Evolutionary conservation across 768 basidiomycete species (phyloP).

Genomic region (Hericium erinaceus): DNA sequence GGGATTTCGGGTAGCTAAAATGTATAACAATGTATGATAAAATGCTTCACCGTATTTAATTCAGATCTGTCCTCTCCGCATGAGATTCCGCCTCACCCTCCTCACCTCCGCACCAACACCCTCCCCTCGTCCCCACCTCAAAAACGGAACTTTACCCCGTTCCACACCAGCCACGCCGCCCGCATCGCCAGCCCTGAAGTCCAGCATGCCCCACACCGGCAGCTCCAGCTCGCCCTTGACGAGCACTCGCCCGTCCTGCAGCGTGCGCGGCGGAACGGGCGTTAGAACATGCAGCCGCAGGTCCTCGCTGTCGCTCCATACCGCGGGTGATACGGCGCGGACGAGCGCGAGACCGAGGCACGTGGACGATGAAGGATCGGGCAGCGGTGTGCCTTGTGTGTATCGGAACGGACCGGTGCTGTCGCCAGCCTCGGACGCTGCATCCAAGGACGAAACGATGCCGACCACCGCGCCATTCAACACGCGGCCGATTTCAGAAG

Average conservation of each 20-base stretch:
- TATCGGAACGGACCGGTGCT: slow-evolving; percentile 37
- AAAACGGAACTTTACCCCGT: slow-evolving; percentile 57
- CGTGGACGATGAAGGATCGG: slow-evolving; percentile 48
- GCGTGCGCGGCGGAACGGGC: slow-evolving; percentile 45
- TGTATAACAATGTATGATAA: too few relatives aligned
- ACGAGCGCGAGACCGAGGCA: slow-evolving; percentile 77
- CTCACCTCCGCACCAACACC: slow-evolving; percentile 67
- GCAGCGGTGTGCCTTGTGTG: slow-evolving; percentile 41
- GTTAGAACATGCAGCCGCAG: slow-evolving; percentile 70
- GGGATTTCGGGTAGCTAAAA: too few relatives aligned
- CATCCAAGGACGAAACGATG: slow-evolving; percentile 43
- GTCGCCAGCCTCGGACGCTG: slow-evolving; percentile 14
- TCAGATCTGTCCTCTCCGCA: slow-evolving; percentile 71
- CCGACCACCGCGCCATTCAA: slow-evolving; percentile 79
- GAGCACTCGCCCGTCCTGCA: slow-evolving; percentile 38
- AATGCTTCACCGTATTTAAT: too few relatives aligned
- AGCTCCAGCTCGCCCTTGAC: slow-evolving; percentile 87
- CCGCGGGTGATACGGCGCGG: slow-evolving; percentile 29
- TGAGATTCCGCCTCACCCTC: slow-evolving; percentile 75
- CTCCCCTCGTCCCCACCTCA: slow-evolving; percentile 66
- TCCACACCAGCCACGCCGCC: slow-evolving; percentile 42
- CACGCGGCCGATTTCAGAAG: slow-evolving; percentile 57
- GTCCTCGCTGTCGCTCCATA: slow-evolving; percentile 4
- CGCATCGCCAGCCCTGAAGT: slow-evolving; percentile 36
- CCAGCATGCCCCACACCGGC: slow-evolving; percentile 82